Evolutionary conservation across 805 yeast genomes (phyloP).

Genomic region (Lachancea thermotolerans): DNA sequence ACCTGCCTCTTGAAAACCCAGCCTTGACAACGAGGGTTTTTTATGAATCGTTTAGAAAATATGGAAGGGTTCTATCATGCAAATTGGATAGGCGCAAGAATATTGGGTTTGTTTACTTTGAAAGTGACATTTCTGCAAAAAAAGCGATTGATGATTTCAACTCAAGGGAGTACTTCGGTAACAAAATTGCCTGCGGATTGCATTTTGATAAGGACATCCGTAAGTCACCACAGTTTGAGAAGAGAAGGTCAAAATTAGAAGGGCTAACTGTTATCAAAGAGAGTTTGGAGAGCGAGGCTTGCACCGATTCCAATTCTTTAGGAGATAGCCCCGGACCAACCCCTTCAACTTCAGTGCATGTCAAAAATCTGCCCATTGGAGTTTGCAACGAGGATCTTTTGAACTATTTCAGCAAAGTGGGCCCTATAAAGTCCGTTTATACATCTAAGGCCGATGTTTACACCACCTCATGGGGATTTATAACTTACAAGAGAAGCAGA

Average conservation of each 20-base stretch:
- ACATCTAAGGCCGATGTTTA: slow-evolving; percentile 23
- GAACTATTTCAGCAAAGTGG: slow-evolving; percentile 26
- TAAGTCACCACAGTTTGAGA: slow-evolving; percentile 29
- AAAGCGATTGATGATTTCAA: slow-evolving; percentile 31
- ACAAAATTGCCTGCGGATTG: slow-evolving; percentile 33
- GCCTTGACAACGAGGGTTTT: slow-evolving; percentile 38
- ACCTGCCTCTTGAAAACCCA: slow-evolving; percentile 32
- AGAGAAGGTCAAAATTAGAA: slow-evolving; percentile 21
- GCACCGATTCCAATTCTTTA: slow-evolving; percentile 6
- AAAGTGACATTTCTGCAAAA: slow-evolving; percentile 29
- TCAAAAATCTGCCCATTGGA: slow-evolving; percentile 30
- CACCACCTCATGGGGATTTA: slow-evolving; percentile 34
- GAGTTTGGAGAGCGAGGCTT: slow-evolving; percentile 12
- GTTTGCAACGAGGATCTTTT: slow-evolving; percentile 27
- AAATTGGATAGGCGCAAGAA: slow-evolving; percentile 34
- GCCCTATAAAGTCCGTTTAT: slow-evolving; percentile 32
- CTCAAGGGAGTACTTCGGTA: slow-evolving; percentile 26
- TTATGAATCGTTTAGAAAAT: slow-evolving; percentile 43
- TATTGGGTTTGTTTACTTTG: slow-evolving; percentile 38
- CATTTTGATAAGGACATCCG: slow-evolving; percentile 35
- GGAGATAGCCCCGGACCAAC: slow-evolving; percentile 9
- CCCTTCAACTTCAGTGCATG: slow-evolving; percentile 31
- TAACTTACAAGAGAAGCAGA: slow-evolving; percentile 35
- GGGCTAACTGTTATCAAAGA: slow-evolving; percentile 13
- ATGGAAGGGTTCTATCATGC: slow-evolving; percentile 41